Base-by-base conservation (phyloP, 441 rosid genomes). In the Gossypium aridum region DNA sequence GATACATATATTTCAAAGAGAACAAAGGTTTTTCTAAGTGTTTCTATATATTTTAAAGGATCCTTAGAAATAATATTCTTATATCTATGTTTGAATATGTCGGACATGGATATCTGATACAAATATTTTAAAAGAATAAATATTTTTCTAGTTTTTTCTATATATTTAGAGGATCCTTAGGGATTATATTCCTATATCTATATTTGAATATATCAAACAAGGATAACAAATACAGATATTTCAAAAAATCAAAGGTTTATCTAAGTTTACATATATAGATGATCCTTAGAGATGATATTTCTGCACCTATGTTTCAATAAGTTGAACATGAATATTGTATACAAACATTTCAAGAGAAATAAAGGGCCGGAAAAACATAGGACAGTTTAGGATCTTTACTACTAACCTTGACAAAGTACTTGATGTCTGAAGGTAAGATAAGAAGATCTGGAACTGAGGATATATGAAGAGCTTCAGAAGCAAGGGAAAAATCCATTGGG, bases 391-490 rank as follows among this genome's bases (percentile, higher is more conserved):
- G 39, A 61, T 6, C 53, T 4, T 10, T 45, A 74, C 79, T 64
- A 66, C 80, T 68, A 68, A 93, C 99, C 98, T 91, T 96, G 20
- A 90, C 75, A 72, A 92, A 96, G 86, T 82, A 89, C 75, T 89
- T 91, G 91, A 92, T 87, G 82, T 96, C 97, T 31, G 98, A 93
- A 81, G 98, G 97, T 75, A 92, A 75, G 81, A 96, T 76, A 75
- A 96, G 93, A 79, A 96, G 83, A 72, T 96, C 88, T 1, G 98
- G 99, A 77, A 87, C 54, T 37, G 84, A 77, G 49, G 87, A 67
- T 31, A 96, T 80, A 64, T 70, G 78, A 68, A 93, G 86, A 39
- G 96, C 89, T 78, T 92, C 92, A 20, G 91, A 87, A 79, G 96
- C 88, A 47, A 92, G 91, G 69, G 93, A 87, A 71, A 87, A 89